phyloP scores from a whole-genome alignment of 306 rosid genomes.

The Cyamopsis tetragonoloba region DNA sequence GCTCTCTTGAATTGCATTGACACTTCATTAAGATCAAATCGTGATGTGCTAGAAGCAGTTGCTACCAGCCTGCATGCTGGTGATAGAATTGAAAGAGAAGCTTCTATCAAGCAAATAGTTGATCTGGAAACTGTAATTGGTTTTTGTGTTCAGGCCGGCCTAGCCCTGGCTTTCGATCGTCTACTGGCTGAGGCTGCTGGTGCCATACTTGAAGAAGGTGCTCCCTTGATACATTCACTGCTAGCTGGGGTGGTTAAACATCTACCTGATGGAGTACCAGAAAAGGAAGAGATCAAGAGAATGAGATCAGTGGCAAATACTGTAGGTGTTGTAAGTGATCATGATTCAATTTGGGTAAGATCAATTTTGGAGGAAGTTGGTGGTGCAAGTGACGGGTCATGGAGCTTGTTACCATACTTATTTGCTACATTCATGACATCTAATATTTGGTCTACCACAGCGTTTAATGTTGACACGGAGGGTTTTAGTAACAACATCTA shows the following conservation, averaged over 20 bases:
- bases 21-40: constrained; percentile 83
- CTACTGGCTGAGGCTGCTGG: constrained; percentile 90
- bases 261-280: constrained; percentile 81
- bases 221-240: constrained; percentile 82
- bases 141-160: constrained; percentile 91
- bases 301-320: constrained; percentile 81
- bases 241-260: constrained; percentile 73
- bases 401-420: constrained; percentile 92
- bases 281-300: constrained; percentile 72
- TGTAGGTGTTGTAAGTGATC: constrained; percentile 62
- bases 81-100: constrained; percentile 83
- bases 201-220: constrained; percentile 79
- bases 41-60: constrained; percentile 80
- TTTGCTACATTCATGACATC: constrained; percentile 95
- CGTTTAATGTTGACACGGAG: constrained; percentile 91
- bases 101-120: constrained; percentile 78
- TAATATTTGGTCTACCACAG: constrained; percentile 82
- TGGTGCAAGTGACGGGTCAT: constrained; percentile 93
- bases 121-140: constrained; percentile 85
- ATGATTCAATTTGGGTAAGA: constrained; percentile 90
- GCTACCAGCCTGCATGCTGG: constrained; percentile 86
- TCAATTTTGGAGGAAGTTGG: constrained; percentile 91
- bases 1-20: constrained; percentile 97
- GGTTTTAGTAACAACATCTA: constrained; percentile 93
- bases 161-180: constrained; percentile 82